Evolutionary conservation across 75 land plant genomes (phyloP).

Genomic region (Larix kaempferi): DNA sequence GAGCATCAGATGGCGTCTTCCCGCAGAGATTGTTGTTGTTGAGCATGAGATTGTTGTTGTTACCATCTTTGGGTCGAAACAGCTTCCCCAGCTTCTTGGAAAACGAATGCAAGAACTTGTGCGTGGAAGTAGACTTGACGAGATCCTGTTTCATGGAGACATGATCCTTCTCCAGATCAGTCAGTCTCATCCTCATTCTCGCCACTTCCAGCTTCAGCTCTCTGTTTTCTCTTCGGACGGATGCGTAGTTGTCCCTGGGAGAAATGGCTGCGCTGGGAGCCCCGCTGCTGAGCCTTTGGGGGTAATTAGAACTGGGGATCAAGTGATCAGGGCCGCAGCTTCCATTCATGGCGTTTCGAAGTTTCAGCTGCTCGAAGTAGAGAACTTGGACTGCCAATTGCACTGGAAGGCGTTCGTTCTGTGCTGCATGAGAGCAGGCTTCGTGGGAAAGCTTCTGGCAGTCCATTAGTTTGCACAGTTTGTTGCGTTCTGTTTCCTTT

Average conservation of each 20-base stretch:
- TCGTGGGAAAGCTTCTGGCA: conserved; percentile 92
- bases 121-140: conserved; percentile 32
- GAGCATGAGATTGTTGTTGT: neutral
- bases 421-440: conserved; percentile 95
- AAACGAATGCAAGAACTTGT: conserved; percentile 38
- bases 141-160: conserved; percentile 53
- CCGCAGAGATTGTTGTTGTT: neutral
- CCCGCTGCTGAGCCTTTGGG: conserved; percentile 49
- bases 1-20: neutral
- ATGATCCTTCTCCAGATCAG: conserved; percentile 73
- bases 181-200: conserved; percentile 65
- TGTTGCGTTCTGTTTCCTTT: conserved; percentile 74
- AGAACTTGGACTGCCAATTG: conserved; percentile 94
- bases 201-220: conserved; percentile 77
- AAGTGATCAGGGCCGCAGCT: conserved; percentile 28
- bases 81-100: conserved; percentile 63
- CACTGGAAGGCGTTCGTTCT: conserved; percentile 92
- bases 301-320: conserved; percentile 33
- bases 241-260: conserved; percentile 68
- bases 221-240: conserved; percentile 61
- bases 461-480: conserved; percentile 86
- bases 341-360: conserved; percentile 76
- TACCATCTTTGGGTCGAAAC: conserved; percentile 35
- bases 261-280: conserved; percentile 53
- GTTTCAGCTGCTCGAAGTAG: conserved; percentile 89